A percentile compares a stretch with the other conserved stretches of the same genome.
phyloP scores from a whole-genome alignment of 768 basidiomycete genomes.

The Leucogyrophana mollusca region DNA sequence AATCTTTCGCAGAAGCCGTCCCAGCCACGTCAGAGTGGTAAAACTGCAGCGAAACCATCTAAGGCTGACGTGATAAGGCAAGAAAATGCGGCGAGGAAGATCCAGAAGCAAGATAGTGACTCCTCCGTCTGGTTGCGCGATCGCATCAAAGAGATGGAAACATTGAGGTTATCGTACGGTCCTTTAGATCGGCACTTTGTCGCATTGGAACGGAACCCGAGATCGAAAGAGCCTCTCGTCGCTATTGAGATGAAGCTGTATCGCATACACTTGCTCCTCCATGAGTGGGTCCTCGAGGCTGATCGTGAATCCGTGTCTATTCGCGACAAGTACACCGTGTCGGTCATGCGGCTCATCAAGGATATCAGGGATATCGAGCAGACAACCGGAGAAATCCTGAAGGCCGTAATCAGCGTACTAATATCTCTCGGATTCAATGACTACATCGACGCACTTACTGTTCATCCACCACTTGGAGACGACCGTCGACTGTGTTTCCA shows the following conservation, averaged over 20 bases:
- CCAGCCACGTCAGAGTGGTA: slow-evolving; percentile 21
- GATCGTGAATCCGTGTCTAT: slow-evolving; percentile 33
- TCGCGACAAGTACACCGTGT: slow-evolving; percentile 46
- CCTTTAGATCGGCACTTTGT: slow-evolving; percentile 33
- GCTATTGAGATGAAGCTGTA: slow-evolving; percentile 52
- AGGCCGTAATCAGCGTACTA: slow-evolving; percentile 40
- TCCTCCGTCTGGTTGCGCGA: slow-evolving; percentile 53
- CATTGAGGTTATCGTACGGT: slow-evolving; percentile 20
- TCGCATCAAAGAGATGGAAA: slow-evolving; percentile 40
- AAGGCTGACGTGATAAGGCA: slow-evolving; percentile 42
- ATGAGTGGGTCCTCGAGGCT: slow-evolving; percentile 50
- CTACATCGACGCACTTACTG: slow-evolving; percentile 28
- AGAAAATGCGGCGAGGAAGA: slow-evolving; percentile 45
- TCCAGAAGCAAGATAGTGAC: slow-evolving; percentile 36
- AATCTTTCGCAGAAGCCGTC: slow-evolving; percentile 14
- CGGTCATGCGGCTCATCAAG: slow-evolving; percentile 48
- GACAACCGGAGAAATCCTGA: slow-evolving; percentile 27
- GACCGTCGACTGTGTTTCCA: slow-evolving; percentile 43
- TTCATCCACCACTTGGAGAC: slow-evolving; percentile 10
- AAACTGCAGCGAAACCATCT: slow-evolving; percentile 25
- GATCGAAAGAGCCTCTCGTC: slow-evolving; percentile 41
- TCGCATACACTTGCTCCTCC: slow-evolving; percentile 49
- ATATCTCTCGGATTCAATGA: slow-evolving; percentile 46
- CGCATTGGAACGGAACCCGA: slow-evolving; percentile 44
- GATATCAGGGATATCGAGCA: slow-evolving; percentile 37